Percentiles rank a stretch among this genome's conserved stretches.
phyloP scores from a whole-genome alignment of 331 rosid species.

The Quercus lobata region DNA sequence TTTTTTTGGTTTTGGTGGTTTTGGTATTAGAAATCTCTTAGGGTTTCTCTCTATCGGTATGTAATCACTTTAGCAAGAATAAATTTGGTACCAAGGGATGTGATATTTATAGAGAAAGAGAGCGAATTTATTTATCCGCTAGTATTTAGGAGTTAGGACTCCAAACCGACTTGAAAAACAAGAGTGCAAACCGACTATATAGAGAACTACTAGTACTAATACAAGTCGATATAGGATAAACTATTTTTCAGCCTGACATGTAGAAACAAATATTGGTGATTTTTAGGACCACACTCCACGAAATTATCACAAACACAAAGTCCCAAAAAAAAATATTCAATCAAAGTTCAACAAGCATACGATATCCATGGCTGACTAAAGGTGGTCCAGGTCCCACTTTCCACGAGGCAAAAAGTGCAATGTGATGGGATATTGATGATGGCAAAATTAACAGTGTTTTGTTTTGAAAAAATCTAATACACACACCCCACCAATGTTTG shows the following conservation, averaged over 20 bases:
- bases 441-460: background rate
- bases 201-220: too few relatives aligned
- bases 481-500: conserved; percentile 1
- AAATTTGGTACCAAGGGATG: background rate
- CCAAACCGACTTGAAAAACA: too few relatives aligned
- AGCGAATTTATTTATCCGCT: too few relatives aligned
- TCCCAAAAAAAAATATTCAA: background rate
- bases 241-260: background rate
- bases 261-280: background rate
- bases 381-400: conserved; percentile 12
- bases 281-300: background rate
- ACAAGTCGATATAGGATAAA: background rate
- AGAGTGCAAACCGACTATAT: too few relatives aligned
- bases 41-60: too few relatives aligned
- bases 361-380: background rate
- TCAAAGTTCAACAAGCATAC: background rate
- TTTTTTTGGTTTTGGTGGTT: too few relatives aligned
- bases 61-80: background rate
- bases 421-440: background rate
- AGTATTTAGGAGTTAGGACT: too few relatives aligned
- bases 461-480: background rate
- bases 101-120: background rate
- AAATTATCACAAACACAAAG: background rate
- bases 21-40: too few relatives aligned
- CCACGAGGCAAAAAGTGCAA: background rate